Conservation (phyloP, 352 stramenopile species). For the Thraustochytrium sp. region DNA sequence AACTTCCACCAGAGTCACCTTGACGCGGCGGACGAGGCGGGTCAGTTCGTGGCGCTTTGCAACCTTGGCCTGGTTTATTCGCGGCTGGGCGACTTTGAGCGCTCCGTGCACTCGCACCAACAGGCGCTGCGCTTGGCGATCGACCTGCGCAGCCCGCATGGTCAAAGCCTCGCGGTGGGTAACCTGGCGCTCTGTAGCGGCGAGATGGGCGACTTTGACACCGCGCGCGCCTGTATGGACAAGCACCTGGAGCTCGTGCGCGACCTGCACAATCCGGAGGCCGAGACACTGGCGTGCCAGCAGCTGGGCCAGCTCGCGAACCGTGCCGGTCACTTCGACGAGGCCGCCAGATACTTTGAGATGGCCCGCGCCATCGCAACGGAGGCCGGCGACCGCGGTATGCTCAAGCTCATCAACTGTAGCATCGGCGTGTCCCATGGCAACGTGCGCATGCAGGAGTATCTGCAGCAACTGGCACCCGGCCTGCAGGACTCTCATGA, state of each 20-base stretch:
- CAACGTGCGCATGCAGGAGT: conserved; percentile 32
- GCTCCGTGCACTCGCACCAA: background rate
- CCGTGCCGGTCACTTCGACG: background rate
- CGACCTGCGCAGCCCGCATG: conserved; percentile 25
- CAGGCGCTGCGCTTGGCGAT: background rate
- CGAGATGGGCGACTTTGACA: conserved; percentile 32
- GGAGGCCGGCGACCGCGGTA: background rate
- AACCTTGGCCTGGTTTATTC: conserved; percentile 17
- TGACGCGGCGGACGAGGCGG: conserved; percentile 1
- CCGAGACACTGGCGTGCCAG: background rate
- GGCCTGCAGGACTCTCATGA: background rate
- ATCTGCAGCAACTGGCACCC: background rate
- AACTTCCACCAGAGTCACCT: background rate
- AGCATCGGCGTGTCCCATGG: conserved; percentile 13
- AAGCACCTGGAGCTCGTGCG: conserved; percentile 12
- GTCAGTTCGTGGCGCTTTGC: conserved; percentile 28
- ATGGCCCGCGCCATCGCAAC: conserved; percentile 1
- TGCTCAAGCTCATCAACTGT: conserved; percentile 40
- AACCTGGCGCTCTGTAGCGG: conserved; percentile 31
- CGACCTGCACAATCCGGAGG: conserved; percentile 19
- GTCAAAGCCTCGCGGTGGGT: conserved; percentile 31
- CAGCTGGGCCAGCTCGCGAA: conserved; percentile 31
- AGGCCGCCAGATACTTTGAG: conserved; percentile 30
- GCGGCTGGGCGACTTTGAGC: background rate
- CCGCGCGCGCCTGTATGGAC: conserved; percentile 26